These are phyloP conservation scores for Talaromyces sp. DNA, from an alignment of 2,329 filamentous ascomycete species.

Conservation along the genomic window DNA sequence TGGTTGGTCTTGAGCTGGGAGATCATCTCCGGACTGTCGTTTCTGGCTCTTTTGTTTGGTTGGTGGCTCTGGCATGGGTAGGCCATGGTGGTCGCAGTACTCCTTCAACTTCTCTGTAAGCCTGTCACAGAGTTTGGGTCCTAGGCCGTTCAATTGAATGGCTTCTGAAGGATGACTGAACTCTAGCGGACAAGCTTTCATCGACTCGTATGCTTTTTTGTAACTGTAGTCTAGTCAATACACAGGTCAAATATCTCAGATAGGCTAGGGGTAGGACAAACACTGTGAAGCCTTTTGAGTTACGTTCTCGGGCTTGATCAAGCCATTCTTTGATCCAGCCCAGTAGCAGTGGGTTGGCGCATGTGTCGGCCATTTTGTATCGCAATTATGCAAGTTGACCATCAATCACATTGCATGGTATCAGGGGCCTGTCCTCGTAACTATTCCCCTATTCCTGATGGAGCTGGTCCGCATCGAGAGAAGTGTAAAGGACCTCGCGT, in stretches of 20 bases:
- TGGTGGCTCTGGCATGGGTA: slow-evolving; percentile 65
- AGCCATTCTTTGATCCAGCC: slow-evolving; percentile 76
- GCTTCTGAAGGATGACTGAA: slow-evolving; percentile 73
- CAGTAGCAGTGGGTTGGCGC: slow-evolving; percentile 69
- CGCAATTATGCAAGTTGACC: not conserved
- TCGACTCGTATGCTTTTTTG: slow-evolving; percentile 71
- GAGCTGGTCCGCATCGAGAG: not conserved
- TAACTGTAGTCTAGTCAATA: slow-evolving; percentile 52
- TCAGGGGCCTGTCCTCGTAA: not conserved
- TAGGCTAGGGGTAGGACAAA: slow-evolving; percentile 28
- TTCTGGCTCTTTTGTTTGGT: slow-evolving; percentile 36
- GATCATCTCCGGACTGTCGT: slow-evolving; percentile 32
- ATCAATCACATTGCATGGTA: not conserved
- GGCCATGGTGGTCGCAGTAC: slow-evolving; percentile 65
- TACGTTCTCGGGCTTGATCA: slow-evolving; percentile 65
- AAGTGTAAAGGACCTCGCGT: not conserved
- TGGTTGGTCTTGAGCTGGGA: slow-evolving; percentile 35
- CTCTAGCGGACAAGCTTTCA: slow-evolving; percentile 69
- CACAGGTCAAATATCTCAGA: not conserved
- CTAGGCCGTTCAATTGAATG: slow-evolving; percentile 70
- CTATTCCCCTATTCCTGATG: not conserved
- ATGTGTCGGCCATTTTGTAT: slow-evolving; percentile 42
- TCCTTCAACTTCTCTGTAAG: slow-evolving; percentile 58
- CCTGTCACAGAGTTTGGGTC: slow-evolving; percentile 67
- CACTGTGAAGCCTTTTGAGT: slow-evolving; percentile 65